phyloP scores from a whole-genome alignment of 768 basidiomycete genomes.

The Tylopilus cervinicoccineus region DNA sequence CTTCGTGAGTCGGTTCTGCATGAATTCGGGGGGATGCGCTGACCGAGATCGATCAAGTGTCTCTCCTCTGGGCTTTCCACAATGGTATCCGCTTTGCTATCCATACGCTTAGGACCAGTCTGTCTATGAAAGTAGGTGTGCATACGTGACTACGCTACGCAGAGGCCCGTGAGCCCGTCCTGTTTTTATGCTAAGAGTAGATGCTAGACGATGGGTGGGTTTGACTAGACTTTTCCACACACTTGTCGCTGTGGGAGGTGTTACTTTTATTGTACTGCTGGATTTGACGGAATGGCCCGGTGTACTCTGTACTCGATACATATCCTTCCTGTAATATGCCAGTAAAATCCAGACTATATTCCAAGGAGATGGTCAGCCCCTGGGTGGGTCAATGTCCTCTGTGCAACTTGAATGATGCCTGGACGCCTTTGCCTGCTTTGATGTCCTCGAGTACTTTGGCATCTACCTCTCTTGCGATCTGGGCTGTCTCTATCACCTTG shows the following conservation, averaged over 20 bases:
- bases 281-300: slow-evolving; percentile 13
- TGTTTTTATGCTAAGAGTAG: neutral
- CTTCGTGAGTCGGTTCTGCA: slow-evolving; percentile 51
- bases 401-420: slow-evolving; percentile 74
- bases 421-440: slow-evolving; percentile 65
- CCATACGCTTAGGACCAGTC: slow-evolving; percentile 44
- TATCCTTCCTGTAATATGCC: slow-evolving; percentile 17
- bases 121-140: slow-evolving; percentile 43
- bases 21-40: slow-evolving; percentile 2
- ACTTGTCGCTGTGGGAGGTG: neutral
- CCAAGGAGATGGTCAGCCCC: neutral
- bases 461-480: slow-evolving; percentile 60
- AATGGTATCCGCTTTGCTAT: slow-evolving; percentile 50
- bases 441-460: slow-evolving; percentile 73
- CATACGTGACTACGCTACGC: slow-evolving; percentile 25
- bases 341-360: slow-evolving; percentile 1
- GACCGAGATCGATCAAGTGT: slow-evolving; percentile 37
- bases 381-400: slow-evolving; percentile 43
- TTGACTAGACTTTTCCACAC: slow-evolving; percentile 3
- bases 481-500: slow-evolving; percentile 56
- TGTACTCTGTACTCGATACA: slow-evolving; percentile 21
- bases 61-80: slow-evolving; percentile 58
- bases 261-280: slow-evolving; percentile 20
- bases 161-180: slow-evolving; percentile 2
- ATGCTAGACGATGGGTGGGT: slow-evolving; percentile 3